These are phyloP conservation scores for Xylaria curta DNA, from an alignment of 495 filamentous ascomycete genomes.

Conservation along the genomic window DNA sequence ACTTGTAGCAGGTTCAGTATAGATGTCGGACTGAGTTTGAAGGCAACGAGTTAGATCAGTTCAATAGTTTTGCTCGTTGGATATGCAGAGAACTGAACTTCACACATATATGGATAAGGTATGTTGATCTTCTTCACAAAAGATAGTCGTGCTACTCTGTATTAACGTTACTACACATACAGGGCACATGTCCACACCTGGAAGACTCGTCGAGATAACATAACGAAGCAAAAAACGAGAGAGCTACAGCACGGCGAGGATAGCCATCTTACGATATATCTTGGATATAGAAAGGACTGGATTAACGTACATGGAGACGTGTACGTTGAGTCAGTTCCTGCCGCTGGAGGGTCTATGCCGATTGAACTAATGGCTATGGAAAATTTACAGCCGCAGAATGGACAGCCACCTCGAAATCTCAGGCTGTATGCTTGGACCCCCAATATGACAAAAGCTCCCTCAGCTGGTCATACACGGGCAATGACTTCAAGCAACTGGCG, in stretches of 20 bases:
- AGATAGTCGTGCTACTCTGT: too few species aligned
- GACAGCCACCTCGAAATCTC: background rate
- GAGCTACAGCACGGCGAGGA: background rate
- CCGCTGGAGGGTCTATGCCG: too few species aligned
- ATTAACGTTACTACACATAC: background rate
- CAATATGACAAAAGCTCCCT: background rate
- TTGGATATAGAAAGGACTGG: background rate
- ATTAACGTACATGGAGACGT: background rate
- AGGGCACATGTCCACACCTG: background rate
- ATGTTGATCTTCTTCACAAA: background rate
- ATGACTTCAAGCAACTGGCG: background rate
- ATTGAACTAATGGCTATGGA: background rate
- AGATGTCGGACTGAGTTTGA: background rate
- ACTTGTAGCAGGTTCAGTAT: background rate
- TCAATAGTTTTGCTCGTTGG: background rate
- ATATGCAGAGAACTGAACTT: background rate
- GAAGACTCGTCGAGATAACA: background rate
- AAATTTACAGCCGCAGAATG: background rate
- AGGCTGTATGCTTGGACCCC: background rate
- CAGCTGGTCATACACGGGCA: background rate
- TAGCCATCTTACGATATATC: background rate
- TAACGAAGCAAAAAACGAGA: background rate
- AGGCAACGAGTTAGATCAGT: background rate
- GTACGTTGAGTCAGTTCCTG: too few species aligned
- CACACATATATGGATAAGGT: constrained; percentile 13